These are phyloP conservation scores for Echinosophora koreensis DNA, from an alignment of 306 rosid species.

Conservation along the genomic window DNA sequence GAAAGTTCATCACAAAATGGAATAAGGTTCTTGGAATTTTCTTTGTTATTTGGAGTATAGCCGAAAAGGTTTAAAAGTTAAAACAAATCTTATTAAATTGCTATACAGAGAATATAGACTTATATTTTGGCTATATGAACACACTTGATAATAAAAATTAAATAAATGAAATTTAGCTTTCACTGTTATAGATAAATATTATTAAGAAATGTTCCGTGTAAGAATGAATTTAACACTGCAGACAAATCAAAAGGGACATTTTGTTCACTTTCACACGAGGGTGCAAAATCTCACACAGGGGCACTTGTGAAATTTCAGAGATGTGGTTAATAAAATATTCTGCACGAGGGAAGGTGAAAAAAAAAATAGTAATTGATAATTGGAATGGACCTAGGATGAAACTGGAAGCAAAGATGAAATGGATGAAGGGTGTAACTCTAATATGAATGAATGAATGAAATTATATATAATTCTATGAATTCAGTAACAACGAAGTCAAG, in stretches of 20 bases:
- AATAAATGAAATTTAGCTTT: not conserved
- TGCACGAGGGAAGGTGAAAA: constrained; percentile 1
- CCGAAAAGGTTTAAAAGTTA: constrained; percentile 30
- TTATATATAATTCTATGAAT: not conserved
- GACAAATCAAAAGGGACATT: constrained; percentile 11
- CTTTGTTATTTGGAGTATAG: constrained; percentile 21
- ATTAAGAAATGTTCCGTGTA: constrained; percentile 25
- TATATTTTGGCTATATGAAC: constrained; percentile 1
- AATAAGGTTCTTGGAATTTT: constrained; percentile 1
- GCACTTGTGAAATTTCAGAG: constrained; percentile 15
- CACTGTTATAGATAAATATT: constrained; percentile 34
- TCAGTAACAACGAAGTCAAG: not conserved
- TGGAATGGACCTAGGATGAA: not conserved
- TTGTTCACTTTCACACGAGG: constrained; percentile 17
- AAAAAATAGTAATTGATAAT: not conserved
- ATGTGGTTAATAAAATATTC: not conserved
- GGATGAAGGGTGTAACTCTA: too few relatives aligned
- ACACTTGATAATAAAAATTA: not conserved
- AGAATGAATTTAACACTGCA: constrained; percentile 32
- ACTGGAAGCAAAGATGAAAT: not conserved
- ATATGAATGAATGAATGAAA: not conserved
- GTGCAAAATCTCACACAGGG: not conserved
- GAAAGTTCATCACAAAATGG: not conserved
- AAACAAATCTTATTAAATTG: constrained; percentile 22
- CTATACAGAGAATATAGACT: constrained; percentile 22